These are phyloP conservation scores for Phlyctochytrium bullatum DNA, from an alignment of 192 early-diverging fungal species.

Conservation along the genomic window DNA sequence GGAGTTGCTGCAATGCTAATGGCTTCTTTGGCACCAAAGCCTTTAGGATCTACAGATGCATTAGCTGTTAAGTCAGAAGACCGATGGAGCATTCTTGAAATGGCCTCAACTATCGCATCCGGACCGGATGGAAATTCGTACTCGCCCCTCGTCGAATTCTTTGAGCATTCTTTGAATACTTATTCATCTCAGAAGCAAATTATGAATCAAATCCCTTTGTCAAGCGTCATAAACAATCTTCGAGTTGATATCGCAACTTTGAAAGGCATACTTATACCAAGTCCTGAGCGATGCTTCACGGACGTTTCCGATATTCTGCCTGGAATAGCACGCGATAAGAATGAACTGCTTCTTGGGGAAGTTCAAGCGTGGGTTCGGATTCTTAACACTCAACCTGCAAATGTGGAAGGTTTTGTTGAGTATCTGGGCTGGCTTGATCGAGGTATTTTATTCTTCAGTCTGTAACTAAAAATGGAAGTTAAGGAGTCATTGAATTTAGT, in stretches of 20 bases:
- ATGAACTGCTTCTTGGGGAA: slow-evolving; percentile 55
- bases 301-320: slow-evolving; percentile 58
- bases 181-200: slow-evolving; percentile 46
- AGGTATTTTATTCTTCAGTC: slow-evolving; percentile 36
- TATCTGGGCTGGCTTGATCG: slow-evolving; percentile 55
- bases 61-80: neutral
- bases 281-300: slow-evolving; percentile 58
- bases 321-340: slow-evolving; percentile 54
- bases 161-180: slow-evolving; percentile 37
- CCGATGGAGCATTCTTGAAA: slow-evolving; percentile 29
- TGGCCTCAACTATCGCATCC: slow-evolving; percentile 32
- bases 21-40: neutral
- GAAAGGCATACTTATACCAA: slow-evolving; percentile 54
- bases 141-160: slow-evolving; percentile 53
- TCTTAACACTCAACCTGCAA: slow-evolving; percentile 49
- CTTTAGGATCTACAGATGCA: neutral
- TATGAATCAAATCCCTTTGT: slow-evolving; percentile 48
- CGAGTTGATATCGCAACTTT: slow-evolving; percentile 52
- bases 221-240: slow-evolving; percentile 50
- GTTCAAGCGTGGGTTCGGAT: slow-evolving; percentile 56
- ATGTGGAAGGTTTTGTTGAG: slow-evolving; percentile 61
- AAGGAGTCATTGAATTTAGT: slow-evolving; percentile 40
- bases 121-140: slow-evolving; percentile 30
- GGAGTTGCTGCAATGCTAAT: slow-evolving; percentile 34
- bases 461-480: slow-evolving; percentile 33